Base-by-base conservation (phyloP, 164 flowering plant species). In the Warburgia ugandensis region DNA sequence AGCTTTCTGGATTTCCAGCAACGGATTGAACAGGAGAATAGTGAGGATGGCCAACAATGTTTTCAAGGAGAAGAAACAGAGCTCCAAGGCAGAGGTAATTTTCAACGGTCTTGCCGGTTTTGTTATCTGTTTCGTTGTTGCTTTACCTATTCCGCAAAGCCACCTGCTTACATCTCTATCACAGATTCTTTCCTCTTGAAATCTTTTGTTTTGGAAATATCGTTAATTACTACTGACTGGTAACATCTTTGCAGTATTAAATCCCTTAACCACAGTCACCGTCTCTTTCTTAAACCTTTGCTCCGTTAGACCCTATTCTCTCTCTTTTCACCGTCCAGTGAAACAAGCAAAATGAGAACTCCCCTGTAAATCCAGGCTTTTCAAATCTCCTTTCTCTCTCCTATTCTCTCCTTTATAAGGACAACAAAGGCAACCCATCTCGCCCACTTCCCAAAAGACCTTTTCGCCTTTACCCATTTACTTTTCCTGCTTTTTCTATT, bases 121-220 rank as follows among this genome's bases (percentile, higher is more conserved):
- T 5, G 3, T 20, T 37, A 20, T 37, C 41, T 14, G 4, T 37
- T 37, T 20, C 5, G 14, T 37, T 37, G 41, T 37, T 37, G 14
- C n/a, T 37, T 37, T 9, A 23, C 36, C 8, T 48, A 40, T 1
- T 29, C 54, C 37, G 60, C 36, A 52, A 52, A 27, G 33, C 39
- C 51, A 60, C 68, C 60, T 63, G 68, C 63, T 60, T 42, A 58
- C 55, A 67, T 62, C 67, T 55, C 60, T 35, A 50, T 59, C 67
- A 56, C 5, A 36, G n/a, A 26, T 8, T 16, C 37, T 21, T 8
- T 5, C n/a, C 5, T 32, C 33, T 36, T 22, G 27, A 43, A 25
- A 4, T 3, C 25, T 27, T 20, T 36, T 22, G 31, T 32, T 49
- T 33, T 10, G 22, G 50, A 41, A 14, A 20, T 4, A 7, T 12